Percentiles rank a stretch among this genome's conserved stretches.
phyloP scores from a whole-genome alignment of 306 rosid species.

The Cicer pinnatifidum region DNA sequence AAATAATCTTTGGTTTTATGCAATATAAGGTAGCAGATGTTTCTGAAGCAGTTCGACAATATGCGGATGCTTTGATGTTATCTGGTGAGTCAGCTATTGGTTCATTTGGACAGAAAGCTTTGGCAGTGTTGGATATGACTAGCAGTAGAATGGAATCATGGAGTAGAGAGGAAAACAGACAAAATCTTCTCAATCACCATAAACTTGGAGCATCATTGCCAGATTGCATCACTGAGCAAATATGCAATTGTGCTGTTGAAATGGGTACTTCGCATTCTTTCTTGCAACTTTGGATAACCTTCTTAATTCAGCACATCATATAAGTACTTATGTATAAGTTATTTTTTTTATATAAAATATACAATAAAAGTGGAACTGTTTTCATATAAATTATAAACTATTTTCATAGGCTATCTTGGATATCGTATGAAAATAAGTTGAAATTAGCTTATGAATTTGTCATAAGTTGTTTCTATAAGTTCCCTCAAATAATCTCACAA shows the following conservation, averaged over 20 bases:
- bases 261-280: slow-evolving; percentile 60
- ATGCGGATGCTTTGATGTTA: slow-evolving; percentile 89
- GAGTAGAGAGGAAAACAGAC: slow-evolving; percentile 72
- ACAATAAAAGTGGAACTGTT: too few species aligned
- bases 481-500: too few species aligned
- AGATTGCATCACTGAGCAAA: slow-evolving; percentile 79
- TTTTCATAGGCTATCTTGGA: too few species aligned
- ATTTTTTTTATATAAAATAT: too few species aligned
- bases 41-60: slow-evolving; percentile 87
- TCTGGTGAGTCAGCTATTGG: slow-evolving; percentile 94
- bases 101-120: slow-evolving; percentile 72
- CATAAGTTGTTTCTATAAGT: too few species aligned
- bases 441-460: too few species aligned
- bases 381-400: too few species aligned
- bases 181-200: slow-evolving; percentile 50
- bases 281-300: neutral
- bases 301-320: too few species aligned
- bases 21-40: slow-evolving; percentile 80
- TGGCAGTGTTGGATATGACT: slow-evolving; percentile 71
- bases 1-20: slow-evolving; percentile 40
- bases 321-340: too few species aligned
- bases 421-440: too few species aligned
- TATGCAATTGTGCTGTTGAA: slow-evolving; percentile 78
- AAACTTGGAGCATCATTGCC: slow-evolving; percentile 70
- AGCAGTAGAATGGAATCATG: slow-evolving; percentile 79